Base-by-base conservation (phyloP, 2,329 filamentous ascomycete genomes). In the Conoideocrella luteorostrata region DNA sequence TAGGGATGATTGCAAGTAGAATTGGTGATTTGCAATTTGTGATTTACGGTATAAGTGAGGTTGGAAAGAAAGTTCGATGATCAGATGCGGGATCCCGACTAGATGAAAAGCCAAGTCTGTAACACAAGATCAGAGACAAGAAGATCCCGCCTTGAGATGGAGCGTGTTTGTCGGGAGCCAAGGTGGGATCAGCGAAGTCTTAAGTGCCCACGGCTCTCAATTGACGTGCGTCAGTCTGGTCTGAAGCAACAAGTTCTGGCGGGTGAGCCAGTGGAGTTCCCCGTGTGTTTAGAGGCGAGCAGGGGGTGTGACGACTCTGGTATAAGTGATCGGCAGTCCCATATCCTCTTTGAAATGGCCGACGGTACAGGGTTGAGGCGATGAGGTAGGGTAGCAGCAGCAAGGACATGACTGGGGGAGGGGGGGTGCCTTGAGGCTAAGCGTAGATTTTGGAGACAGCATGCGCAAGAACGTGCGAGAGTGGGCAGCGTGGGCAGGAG, bases 111-210 rank as follows among this genome's bases (percentile, higher is more conserved):
- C 62, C 67, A 68, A 71, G 69, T 69, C 61, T 64, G 65, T 64
- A 59, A 59, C 58, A 63, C 64, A 61, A 42, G 60, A 61, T 66
- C 56, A 64, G 50, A 62, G 55, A 62, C 57, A 64, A 62, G 61
- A 66, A 55, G 58, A 62, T 62, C 58, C 54, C 50, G 45, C 51
- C 47, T 60, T 46, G 56, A 62, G 57, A 56, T 61, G 51, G 57
- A 56, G 50, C 56, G 51, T 35, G 52, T 54, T 50, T 54, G 60
- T 55, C 47, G 55, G 57, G 50, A 50, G 50, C 53, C 56, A 56
- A 61, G 56, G 62, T 70, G 72, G 74, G 74, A 77, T 77, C 74
- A 75, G 72, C 74, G 70, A 71, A 68, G 70, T 75, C 64, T 77
- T 77, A 77, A 74, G 73, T 76, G 71, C 69, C 66, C 57, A 54